Evolutionary conservation across 495 filamentous ascomycete genomes (phyloP).

Genomic region (Penicillium longicatenatum): DNA sequence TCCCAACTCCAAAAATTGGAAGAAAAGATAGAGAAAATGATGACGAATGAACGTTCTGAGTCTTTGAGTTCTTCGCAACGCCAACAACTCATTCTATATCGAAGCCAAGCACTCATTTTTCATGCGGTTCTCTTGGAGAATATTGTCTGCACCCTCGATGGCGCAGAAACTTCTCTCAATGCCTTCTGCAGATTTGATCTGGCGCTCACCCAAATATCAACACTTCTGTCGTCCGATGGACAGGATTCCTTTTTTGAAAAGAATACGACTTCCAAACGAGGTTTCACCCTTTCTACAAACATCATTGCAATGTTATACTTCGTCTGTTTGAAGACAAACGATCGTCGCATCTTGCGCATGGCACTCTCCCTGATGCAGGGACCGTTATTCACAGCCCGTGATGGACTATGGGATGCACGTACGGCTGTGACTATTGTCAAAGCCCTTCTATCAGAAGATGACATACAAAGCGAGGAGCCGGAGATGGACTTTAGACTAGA

Average conservation of each 20-base stretch:
- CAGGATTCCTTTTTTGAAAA: neutral
- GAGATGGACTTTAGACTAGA: constrained; percentile 1
- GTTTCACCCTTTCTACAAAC: constrained; percentile 24
- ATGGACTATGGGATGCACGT: constrained; percentile 26
- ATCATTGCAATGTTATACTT: constrained; percentile 23
- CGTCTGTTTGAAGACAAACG: constrained; percentile 22
- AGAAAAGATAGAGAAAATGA: constrained; percentile 3
- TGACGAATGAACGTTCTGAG: neutral
- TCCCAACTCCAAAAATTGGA: constrained; percentile 9
- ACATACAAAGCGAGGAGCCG: neutral
- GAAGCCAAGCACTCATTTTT: constrained; percentile 15
- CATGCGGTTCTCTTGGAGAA: constrained; percentile 19
- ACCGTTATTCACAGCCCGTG: constrained; percentile 12
- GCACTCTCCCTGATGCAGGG: constrained; percentile 18
- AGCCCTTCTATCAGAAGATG: neutral
- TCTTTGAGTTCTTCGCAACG: neutral
- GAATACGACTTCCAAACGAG: neutral
- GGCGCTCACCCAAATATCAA: constrained; percentile 11
- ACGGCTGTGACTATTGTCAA: constrained; percentile 11
- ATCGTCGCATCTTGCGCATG: constrained; percentile 3
- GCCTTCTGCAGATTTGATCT: constrained; percentile 6
- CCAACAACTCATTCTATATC: constrained; percentile 12
- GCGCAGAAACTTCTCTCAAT: neutral
- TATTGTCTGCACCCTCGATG: neutral
- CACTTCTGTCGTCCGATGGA: constrained; percentile 6